Conservation (phyloP, 805 yeast species). For the Brettanomyces sp. region DNA sequence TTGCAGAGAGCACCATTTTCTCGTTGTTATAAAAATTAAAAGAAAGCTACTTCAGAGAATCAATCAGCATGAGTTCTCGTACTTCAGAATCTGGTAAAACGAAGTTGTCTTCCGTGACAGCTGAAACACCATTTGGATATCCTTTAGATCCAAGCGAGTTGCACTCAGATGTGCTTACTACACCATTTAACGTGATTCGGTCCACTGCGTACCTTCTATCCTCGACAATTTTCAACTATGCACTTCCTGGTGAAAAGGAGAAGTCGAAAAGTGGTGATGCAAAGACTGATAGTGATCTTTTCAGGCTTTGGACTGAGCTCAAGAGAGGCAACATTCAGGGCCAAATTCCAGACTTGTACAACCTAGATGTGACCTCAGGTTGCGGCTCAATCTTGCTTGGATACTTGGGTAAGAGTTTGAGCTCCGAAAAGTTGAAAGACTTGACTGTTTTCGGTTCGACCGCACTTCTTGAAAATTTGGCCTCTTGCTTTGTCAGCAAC, state of each 20-base stretch:
- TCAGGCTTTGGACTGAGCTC: conserved; percentile 56
- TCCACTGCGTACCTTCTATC: conserved; percentile 45
- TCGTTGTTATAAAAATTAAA: neutral
- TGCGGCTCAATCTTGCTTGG: conserved; percentile 77
- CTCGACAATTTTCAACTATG: conserved; percentile 57
- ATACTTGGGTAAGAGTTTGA: conserved; percentile 31
- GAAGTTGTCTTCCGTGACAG: conserved; percentile 26
- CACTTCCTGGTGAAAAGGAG: conserved; percentile 39
- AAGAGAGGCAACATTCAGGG: conserved; percentile 44
- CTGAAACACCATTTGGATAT: conserved; percentile 49
- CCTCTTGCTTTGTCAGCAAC: conserved; percentile 8
- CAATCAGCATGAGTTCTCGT: no score
- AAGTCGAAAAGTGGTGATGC: conserved; percentile 12
- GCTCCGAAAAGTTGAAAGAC: conserved; percentile 6
- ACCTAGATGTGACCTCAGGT: conserved; percentile 70
- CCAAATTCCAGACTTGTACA: conserved; percentile 50
- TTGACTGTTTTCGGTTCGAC: conserved; percentile 53
- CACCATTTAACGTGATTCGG: conserved; percentile 44
- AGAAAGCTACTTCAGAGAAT: no score
- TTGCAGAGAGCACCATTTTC: neutral
- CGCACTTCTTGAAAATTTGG: conserved; percentile 62
- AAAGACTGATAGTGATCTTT: conserved; percentile 31
- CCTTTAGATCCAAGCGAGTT: conserved; percentile 47
- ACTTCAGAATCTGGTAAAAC: no score
- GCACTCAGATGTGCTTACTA: conserved; percentile 39